phyloP scores from a whole-genome alignment of 2,329 filamentous ascomycete genomes.

The Fusarium sp. region DNA sequence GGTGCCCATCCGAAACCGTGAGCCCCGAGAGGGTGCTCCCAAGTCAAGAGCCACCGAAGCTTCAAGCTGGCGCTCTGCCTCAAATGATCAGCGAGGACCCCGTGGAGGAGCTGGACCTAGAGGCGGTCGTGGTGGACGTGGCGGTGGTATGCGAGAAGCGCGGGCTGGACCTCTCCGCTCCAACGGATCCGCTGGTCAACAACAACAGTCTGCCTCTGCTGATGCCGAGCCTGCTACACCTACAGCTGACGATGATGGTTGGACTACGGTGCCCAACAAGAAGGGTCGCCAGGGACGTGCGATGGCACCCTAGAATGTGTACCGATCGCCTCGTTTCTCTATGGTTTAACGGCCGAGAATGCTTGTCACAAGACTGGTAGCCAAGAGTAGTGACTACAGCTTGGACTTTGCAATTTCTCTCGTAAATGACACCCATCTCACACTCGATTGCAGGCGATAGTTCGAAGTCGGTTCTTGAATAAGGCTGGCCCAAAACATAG shows the following conservation, averaged over 20 bases:
- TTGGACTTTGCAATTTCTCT: slow-evolving; percentile 37
- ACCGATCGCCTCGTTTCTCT: slow-evolving; percentile 54
- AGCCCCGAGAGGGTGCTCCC: slow-evolving; percentile 56
- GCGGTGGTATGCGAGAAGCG: slow-evolving; percentile 60
- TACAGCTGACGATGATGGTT: slow-evolving; percentile 70
- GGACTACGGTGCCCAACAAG: slow-evolving; percentile 68
- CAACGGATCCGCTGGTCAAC: slow-evolving; percentile 61
- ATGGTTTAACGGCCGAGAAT: slow-evolving; percentile 55
- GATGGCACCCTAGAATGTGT: slow-evolving; percentile 51
- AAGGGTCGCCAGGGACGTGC: slow-evolving; percentile 56
- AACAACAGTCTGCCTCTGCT: slow-evolving; percentile 54
- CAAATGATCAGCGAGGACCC: slow-evolving; percentile 63
- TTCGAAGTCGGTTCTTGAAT: neutral
- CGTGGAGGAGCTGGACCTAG: slow-evolving; percentile 63
- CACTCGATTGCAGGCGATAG: slow-evolving; percentile 28
- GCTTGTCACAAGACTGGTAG: slow-evolving; percentile 47
- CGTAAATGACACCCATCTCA: slow-evolving; percentile 42
- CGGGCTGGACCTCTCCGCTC: slow-evolving; percentile 59
- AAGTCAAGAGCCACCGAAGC: slow-evolving; percentile 70
- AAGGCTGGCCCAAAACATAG: neutral
- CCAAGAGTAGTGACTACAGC: slow-evolving; percentile 36
- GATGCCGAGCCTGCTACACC: slow-evolving; percentile 54
- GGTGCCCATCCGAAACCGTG: slow-evolving; percentile 56
- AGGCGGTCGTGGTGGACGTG: slow-evolving; percentile 57
- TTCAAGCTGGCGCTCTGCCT: slow-evolving; percentile 71